phyloP scores from a whole-genome alignment of 2,329 filamentous ascomycete species.

The Botrytis porri region DNA sequence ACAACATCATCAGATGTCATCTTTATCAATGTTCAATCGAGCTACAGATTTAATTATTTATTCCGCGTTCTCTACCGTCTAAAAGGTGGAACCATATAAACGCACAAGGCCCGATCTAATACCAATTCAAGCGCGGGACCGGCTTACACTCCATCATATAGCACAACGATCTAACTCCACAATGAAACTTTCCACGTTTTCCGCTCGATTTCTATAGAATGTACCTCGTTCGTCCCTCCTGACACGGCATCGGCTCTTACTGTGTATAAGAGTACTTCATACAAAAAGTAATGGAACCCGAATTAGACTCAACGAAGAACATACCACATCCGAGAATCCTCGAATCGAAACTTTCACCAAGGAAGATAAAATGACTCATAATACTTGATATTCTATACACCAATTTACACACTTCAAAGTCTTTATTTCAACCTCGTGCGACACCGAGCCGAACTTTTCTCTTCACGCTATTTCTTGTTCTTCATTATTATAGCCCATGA shows the following conservation, averaged over 20 bases:
- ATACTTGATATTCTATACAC: background rate
- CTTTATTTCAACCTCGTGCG: slow-evolving; percentile 5
- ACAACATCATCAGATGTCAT: background rate
- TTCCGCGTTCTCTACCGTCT: background rate
- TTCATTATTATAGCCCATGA: background rate
- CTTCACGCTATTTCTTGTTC: background rate
- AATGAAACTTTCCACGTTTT: slow-evolving; percentile 12
- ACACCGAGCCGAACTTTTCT: slow-evolving; percentile 13
- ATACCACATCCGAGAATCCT: background rate
- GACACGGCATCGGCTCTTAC: slow-evolving; percentile 6
- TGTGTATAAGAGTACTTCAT: background rate
- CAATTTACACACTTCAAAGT: background rate
- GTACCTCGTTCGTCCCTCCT: background rate
- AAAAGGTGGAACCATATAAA: background rate
- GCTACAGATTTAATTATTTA: background rate
- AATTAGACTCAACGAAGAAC: background rate
- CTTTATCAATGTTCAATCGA: background rate
- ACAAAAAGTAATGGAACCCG: background rate
- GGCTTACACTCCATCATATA: slow-evolving; percentile 9
- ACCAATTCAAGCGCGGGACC: slow-evolving; percentile 1
- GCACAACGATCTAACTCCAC: slow-evolving; percentile 2
- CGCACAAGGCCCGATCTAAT: background rate
- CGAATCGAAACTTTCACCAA: background rate
- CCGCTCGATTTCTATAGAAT: slow-evolving; percentile 10
- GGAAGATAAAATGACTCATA: background rate